phyloP scores from a whole-genome alignment of 768 basidiomycete genomes.

The Hericium coralloides region DNA sequence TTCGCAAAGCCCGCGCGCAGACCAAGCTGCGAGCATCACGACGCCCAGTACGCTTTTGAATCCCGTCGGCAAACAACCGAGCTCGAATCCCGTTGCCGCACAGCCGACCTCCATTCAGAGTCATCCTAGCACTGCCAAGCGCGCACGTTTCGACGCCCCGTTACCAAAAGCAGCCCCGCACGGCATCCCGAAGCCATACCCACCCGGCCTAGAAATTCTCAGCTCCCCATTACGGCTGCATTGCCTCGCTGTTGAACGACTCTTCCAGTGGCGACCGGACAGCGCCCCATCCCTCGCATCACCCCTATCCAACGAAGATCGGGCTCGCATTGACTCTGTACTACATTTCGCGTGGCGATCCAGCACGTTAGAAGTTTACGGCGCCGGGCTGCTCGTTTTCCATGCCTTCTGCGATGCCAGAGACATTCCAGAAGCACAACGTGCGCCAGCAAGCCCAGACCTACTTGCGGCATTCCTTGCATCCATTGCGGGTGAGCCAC shows the following conservation, averaged over 20 bases:
- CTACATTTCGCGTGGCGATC: slow-evolving; percentile 21
- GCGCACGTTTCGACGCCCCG: slow-evolving; percentile 9
- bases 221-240: slow-evolving; percentile 3
- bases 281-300: background rate
- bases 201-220: background rate
- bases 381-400: slow-evolving; percentile 26
- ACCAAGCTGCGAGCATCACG: no score
- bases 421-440: slow-evolving; percentile 22
- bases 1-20: background rate
- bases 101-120: no score
- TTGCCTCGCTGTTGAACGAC: slow-evolving; percentile 6
- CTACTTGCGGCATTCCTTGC: slow-evolving; percentile 20
- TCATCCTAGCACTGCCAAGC: background rate
- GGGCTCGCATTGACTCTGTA: slow-evolving; percentile 18
- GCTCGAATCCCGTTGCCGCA: no score
- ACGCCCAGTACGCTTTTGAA: no score
- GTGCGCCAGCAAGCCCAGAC: slow-evolving; percentile 19
- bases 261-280: slow-evolving; percentile 3
- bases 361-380: slow-evolving; percentile 27
- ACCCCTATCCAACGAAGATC: slow-evolving; percentile 12
- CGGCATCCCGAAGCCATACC: background rate
- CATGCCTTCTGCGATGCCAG: slow-evolving; percentile 31
- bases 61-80: no score
- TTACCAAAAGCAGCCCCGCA: background rate
- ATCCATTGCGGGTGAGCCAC: slow-evolving; percentile 2